Percentiles rank a stretch among this genome's conserved stretches.
These are phyloP conservation scores for Phalaenopsis hybrid DNA, from an alignment of 116 monocot genomes.

Conservation along the genomic window DNA sequence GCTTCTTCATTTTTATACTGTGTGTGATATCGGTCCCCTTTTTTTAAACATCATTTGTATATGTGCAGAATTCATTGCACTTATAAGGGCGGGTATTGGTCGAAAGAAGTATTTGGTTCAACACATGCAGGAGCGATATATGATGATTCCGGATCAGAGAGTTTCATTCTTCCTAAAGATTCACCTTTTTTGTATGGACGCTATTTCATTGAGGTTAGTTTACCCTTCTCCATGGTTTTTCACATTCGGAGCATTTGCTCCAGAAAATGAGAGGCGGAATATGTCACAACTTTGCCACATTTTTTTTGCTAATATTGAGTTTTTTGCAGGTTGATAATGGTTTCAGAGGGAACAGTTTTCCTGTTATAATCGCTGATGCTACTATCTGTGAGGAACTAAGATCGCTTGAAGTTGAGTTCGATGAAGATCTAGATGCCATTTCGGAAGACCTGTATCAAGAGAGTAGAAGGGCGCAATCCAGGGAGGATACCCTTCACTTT, in stretches of 20 bases:
- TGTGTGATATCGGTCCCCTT: not conserved
- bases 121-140: conserved; percentile 62
- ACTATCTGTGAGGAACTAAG: no score
- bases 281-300: no score
- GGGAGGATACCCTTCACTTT: no score
- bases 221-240: not conserved
- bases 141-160: conserved; percentile 66
- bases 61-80: conserved; percentile 83
- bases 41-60: not conserved
- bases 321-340: no score
- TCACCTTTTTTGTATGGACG: conserved; percentile 52
- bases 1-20: not conserved
- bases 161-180: conserved; percentile 59
- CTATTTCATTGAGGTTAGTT: conserved; percentile 75
- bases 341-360: no score
- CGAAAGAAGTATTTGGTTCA: conserved; percentile 73
- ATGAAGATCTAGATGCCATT: no score
- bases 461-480: no score
- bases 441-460: no score
- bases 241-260: not conserved
- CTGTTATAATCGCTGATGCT: no score
- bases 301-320: no score
- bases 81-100: conserved; percentile 64
- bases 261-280: not conserved
- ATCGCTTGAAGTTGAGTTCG: no score